These are phyloP conservation scores for Cytospora leucostoma DNA, from an alignment of 2,329 filamentous ascomycete genomes.

Conservation along the genomic window DNA sequence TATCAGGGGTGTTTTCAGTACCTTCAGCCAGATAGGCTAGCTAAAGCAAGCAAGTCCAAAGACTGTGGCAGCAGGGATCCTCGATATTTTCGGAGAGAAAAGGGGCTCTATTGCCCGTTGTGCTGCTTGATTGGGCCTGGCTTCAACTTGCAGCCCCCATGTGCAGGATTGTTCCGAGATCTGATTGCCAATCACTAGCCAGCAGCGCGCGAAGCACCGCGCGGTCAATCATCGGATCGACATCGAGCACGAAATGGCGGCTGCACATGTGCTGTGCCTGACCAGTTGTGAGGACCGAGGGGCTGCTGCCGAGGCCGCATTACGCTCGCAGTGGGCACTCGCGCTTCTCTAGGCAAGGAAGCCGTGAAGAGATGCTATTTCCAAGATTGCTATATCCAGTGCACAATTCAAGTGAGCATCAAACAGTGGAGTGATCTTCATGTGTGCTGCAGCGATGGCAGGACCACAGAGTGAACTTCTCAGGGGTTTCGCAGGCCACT, in stretches of 20 bases:
- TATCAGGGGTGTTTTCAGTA: constrained; percentile 9
- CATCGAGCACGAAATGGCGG: background rate
- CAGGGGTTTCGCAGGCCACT: constrained; percentile 15
- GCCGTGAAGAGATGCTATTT: background rate
- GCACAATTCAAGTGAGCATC: background rate
- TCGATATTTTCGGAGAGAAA: background rate
- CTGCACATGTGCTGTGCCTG: no score
- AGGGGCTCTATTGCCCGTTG: background rate
- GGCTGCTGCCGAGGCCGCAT: no score
- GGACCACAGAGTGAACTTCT: background rate
- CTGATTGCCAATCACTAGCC: background rate
- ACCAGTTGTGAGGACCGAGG: no score
- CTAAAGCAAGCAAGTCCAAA: constrained; percentile 5
- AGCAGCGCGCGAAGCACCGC: background rate
- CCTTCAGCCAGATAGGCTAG: constrained; percentile 2
- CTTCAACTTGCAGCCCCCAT: background rate
- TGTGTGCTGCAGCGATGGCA: background rate
- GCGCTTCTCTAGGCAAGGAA: no score
- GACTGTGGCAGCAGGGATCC: background rate
- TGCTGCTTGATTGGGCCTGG: background rate
- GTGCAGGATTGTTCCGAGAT: background rate
- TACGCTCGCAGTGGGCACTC: no score
- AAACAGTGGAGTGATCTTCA: constrained; percentile 9
- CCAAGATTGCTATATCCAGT: constrained; percentile 1
- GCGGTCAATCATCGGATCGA: background rate